Evolutionary conservation across 352 stramenopile genomes (phyloP).

Genomic region (Pythium coloratum): DNA sequence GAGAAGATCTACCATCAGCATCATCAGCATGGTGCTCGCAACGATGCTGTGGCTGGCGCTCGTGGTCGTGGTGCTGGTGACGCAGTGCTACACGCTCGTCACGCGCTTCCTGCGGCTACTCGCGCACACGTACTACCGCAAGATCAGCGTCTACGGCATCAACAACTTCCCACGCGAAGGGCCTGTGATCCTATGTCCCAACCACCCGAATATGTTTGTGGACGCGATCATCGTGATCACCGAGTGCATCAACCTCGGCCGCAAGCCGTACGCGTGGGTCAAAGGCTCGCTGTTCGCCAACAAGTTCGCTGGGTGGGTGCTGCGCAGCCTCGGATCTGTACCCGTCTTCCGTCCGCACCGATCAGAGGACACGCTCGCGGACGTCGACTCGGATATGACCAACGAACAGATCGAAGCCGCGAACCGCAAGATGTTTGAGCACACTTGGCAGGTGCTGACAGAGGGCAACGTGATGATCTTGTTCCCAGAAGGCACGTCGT

Average conservation of each 20-base stretch:
- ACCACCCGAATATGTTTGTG: constrained; percentile 85
- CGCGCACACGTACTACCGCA: constrained; percentile 77
- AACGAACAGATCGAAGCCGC: constrained; percentile 58
- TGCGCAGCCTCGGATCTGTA: constrained; percentile 57
- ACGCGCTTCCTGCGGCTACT: constrained; percentile 66
- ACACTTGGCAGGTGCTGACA: constrained; percentile 62
- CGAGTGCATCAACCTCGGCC: constrained; percentile 52
- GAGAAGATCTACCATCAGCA: neutral
- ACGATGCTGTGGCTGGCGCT: constrained; percentile 42
- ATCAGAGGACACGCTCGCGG: constrained; percentile 42
- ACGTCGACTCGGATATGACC: constrained; percentile 66
- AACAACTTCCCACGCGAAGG: constrained; percentile 79
- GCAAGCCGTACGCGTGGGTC: constrained; percentile 68
- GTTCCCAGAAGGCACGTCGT: constrained; percentile 80
- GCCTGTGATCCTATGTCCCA: constrained; percentile 75
- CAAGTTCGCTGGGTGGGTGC: constrained; percentile 37
- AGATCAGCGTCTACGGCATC: constrained; percentile 73
- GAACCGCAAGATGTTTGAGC: constrained; percentile 74
- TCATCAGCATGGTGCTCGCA: neutral
- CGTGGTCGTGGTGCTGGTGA: constrained; percentile 46
- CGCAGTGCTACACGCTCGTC: constrained; percentile 60
- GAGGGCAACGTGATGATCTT: constrained; percentile 72
- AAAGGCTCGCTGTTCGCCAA: constrained; percentile 81
- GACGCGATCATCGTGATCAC: constrained; percentile 77
- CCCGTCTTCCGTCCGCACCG: constrained; percentile 66